Conservation (phyloP, 345 rosid species). For the Psidium friedrichsthalianum region DNA sequence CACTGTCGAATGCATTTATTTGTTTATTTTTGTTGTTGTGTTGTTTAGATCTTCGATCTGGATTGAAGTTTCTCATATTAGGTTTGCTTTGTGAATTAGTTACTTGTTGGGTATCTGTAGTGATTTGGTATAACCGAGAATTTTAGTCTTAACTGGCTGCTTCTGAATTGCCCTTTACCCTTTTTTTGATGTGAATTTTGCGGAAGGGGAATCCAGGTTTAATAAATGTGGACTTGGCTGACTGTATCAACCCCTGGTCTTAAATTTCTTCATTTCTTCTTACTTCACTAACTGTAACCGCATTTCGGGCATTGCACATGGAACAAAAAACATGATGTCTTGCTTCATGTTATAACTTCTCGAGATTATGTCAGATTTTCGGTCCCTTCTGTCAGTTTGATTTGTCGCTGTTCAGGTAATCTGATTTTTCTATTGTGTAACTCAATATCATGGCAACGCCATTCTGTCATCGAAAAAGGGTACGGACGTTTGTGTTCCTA, state of each 20-base stretch:
- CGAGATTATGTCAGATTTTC: no score
- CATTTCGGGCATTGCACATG: neutral
- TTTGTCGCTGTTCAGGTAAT: neutral
- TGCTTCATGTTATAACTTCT: no score
- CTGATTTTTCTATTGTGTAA: neutral
- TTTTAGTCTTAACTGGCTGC: neutral
- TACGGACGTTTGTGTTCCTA: neutral
- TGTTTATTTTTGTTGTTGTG: neutral
- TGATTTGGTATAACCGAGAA: neutral
- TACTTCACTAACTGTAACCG: neutral
- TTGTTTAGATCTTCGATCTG: neutral
- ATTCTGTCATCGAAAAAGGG: neutral
- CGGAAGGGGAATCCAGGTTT: neutral
- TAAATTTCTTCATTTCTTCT: neutral
- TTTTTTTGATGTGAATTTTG: neutral
- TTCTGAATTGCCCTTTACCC: neutral
- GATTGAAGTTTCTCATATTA: neutral
- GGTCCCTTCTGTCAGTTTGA: no score
- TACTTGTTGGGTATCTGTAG: neutral
- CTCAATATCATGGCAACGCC: neutral
- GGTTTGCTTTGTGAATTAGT: neutral
- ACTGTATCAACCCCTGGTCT: neutral
- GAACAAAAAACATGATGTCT: neutral
- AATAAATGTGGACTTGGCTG: neutral
- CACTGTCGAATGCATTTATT: neutral